These are phyloP conservation scores for Phytophthora hibernalis DNA, from an alignment of 352 stramenopile species.

Conservation along the genomic window DNA sequence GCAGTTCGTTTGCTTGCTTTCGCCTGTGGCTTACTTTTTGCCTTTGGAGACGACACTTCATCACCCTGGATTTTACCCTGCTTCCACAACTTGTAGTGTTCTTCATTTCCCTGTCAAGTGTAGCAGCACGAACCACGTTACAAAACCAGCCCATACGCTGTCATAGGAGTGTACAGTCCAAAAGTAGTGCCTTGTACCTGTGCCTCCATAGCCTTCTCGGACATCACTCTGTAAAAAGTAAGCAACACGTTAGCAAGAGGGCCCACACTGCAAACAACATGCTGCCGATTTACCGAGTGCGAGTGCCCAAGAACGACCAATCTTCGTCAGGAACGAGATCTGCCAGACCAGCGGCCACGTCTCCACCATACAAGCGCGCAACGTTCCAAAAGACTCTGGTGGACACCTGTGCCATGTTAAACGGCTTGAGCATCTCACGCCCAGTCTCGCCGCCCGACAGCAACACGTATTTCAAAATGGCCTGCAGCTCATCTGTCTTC, in stretches of 20 bases:
- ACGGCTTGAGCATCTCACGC: slow-evolving; percentile 90
- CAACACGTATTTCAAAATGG: slow-evolving; percentile 85
- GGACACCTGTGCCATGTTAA: slow-evolving; percentile 90
- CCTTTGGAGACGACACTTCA: slow-evolving; percentile 2
- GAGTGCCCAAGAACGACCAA: slow-evolving; percentile 84
- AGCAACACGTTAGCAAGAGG: slow-evolving; percentile 16
- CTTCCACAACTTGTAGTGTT: slow-evolving; percentile 77
- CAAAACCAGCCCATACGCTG: background rate
- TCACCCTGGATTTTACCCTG: slow-evolving; percentile 17
- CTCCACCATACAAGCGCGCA: slow-evolving; percentile 76
- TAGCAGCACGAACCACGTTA: background rate
- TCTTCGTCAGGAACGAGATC: slow-evolving; percentile 81
- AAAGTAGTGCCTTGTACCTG: slow-evolving; percentile 44
- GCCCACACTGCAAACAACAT: background rate
- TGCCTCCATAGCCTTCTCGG: slow-evolving; percentile 80
- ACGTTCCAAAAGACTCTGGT: slow-evolving; percentile 90
- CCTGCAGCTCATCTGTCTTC: slow-evolving; percentile 69
- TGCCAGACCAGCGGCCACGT: slow-evolving; percentile 70
- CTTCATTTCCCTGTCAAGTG: slow-evolving; percentile 62
- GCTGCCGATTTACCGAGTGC: slow-evolving; percentile 51
- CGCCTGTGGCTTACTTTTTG: slow-evolving; percentile 8
- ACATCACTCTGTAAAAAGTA: slow-evolving; percentile 54
- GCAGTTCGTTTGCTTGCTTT: slow-evolving; percentile 7
- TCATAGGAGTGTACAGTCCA: background rate
- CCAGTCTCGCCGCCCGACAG: slow-evolving; percentile 81